Conservation (phyloP, 192 early-diverging fungal species). For the Podila clonocystis region DNA sequence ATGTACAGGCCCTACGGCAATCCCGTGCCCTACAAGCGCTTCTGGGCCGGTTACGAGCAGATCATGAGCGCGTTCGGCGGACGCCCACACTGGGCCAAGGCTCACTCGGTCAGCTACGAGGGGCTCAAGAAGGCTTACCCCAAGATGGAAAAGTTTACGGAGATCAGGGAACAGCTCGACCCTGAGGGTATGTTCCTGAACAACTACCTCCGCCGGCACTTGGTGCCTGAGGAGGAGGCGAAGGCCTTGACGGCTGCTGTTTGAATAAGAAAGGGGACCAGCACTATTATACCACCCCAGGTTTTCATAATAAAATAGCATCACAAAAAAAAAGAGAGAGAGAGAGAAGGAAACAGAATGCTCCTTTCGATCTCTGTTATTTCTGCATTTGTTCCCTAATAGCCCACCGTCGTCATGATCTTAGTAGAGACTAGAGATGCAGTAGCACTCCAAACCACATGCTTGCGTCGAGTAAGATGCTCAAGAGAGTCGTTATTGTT, state of each 20-base stretch:
- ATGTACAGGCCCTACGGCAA: constrained; percentile 79
- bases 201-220: constrained; percentile 70
- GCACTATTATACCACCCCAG: too few species aligned
- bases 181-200: constrained; percentile 78
- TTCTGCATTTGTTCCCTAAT: too few species aligned
- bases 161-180: constrained; percentile 66
- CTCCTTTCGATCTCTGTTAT: too few species aligned
- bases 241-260: background rate
- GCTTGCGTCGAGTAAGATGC: too few species aligned
- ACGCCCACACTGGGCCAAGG: constrained; percentile 81
- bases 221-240: constrained; percentile 35
- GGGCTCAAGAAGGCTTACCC: constrained; percentile 70
- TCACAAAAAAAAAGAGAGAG: too few species aligned
- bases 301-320: too few species aligned
- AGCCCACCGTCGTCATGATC: too few species aligned
- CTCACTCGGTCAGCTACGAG: constrained; percentile 64
- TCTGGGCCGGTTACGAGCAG: constrained; percentile 76
- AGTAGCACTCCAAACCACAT: too few species aligned
- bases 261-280: background rate
- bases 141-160: constrained; percentile 65
- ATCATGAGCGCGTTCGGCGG: constrained; percentile 74
- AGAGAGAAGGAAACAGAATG: too few species aligned
- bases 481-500: too few species aligned
- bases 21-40: constrained; percentile 75
- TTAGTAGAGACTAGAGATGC: too few species aligned